Conservation (phyloP, 208 protist genomes). For the Wallacemonas sp. region DNA sequence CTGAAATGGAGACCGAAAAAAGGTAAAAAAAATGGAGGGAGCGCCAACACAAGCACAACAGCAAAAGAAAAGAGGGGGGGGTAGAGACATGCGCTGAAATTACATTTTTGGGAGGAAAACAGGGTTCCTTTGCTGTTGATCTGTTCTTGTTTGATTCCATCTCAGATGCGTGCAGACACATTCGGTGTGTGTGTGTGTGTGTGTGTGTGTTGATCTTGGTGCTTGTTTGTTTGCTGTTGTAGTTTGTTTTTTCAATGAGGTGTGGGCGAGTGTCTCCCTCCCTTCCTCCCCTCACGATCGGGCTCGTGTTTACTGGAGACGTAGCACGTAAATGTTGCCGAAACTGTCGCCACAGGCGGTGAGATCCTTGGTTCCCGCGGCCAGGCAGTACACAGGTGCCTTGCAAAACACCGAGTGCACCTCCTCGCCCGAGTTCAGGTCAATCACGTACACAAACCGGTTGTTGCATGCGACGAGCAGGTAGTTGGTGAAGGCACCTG, state of each 20-base stretch:
- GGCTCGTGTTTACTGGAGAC: constrained; percentile 26
- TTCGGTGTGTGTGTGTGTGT: neutral
- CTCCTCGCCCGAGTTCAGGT: constrained; percentile 71
- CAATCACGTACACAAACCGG: constrained; percentile 84
- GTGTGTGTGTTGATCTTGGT: constrained; percentile 10
- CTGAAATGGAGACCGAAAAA: neutral
- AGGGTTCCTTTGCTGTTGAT: too few species aligned
- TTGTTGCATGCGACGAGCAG: constrained; percentile 82
- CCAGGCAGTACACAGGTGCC: constrained; percentile 87
- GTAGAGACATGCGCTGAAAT: neutral
- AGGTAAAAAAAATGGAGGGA: constrained; percentile 21
- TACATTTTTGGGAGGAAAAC: neutral
- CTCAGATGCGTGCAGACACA: too few species aligned
- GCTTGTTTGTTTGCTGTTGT: constrained; percentile 3
- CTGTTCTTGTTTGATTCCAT: neutral
- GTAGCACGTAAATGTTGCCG: constrained; percentile 85
- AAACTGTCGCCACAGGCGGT: constrained; percentile 84
- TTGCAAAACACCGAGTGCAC: constrained; percentile 73
- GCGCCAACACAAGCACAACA: too few species aligned
- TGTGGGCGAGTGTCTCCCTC: neutral
- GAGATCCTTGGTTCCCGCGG: constrained; percentile 49
- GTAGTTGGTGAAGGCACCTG: constrained; percentile 75
- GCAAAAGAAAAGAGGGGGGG: neutral
- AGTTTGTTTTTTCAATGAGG: neutral
- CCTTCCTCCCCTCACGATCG: neutral